Base-by-base conservation (phyloP, 140 eudicot genomes). In the Cichorium intybus region DNA sequence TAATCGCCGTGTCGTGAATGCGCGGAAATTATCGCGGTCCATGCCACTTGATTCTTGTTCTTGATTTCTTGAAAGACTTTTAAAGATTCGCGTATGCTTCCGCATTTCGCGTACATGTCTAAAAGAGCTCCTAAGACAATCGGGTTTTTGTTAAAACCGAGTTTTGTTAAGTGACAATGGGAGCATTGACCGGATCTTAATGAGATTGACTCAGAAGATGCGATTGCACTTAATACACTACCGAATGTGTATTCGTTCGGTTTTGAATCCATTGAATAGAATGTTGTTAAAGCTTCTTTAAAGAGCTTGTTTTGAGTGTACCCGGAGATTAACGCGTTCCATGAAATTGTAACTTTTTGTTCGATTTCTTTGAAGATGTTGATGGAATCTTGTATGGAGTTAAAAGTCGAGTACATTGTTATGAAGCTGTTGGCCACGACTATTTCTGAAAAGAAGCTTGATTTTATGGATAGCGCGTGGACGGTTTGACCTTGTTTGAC, bases 41-140 rank as follows among this genome's bases (percentile, higher is more conserved):
- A 93, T 26, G 97, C 77, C 61, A 88, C 89, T 71, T 88, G 90
- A 52, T 75, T 93, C 77, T 72, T 85, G 57, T 63, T 73, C 7
- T 72, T 26, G 27, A 75, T 61, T 60, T 81, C 97, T 8, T 52
- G 2, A 33, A 93, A 93, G 3, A 93, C 85, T 60, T 61, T 77
- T 16, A 70, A 27, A 37, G 99, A 77, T 60, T 88, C 97, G 17
- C 2, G 53, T 18, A 93, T 84, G 65, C 80, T 81, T 48, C 97
- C 97, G 21, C 97, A 86, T 51, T 88, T 93, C 28, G 97, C 99
- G 48, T 93, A 93, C 99, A 93, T 93, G 73, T 93, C 99, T 29
- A 93, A 95, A 66, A 93, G 93, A n/a, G 97, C 89, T 23, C 84
- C 84, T 2, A 80, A 83, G 28, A 88, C 86, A 21, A 88, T 69